Percentiles rank a stretch among this genome's conserved stretches.
Evolutionary conservation across 2,329 filamentous ascomycete genomes (phyloP).

Genomic region (Diaporthe sp.): DNA sequence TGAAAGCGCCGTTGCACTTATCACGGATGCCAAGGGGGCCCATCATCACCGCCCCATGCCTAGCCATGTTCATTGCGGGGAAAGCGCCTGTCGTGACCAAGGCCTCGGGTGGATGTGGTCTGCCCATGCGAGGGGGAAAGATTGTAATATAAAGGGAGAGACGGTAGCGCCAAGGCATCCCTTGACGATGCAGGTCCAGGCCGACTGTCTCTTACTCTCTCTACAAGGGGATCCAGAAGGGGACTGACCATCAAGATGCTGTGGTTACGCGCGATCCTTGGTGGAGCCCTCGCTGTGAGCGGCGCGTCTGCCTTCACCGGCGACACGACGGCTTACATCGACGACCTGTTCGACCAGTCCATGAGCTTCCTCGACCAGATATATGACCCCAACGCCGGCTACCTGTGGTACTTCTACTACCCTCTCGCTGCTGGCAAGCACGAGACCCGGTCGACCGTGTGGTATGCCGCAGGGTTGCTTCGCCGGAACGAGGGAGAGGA

Average conservation of each 20-base stretch:
- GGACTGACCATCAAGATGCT: slow-evolving; percentile 26
- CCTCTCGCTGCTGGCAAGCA: slow-evolving; percentile 62
- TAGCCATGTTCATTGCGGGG: slow-evolving; percentile 26
- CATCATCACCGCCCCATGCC: slow-evolving; percentile 18
- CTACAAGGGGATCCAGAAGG: background rate
- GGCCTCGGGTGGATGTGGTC: slow-evolving; percentile 8
- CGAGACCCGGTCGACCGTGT: slow-evolving; percentile 66
- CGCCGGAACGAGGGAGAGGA: slow-evolving; percentile 64
- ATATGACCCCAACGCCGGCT: slow-evolving; percentile 63
- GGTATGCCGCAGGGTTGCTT: slow-evolving; percentile 69
- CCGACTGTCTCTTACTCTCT: slow-evolving; percentile 1
- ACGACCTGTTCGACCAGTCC: slow-evolving; percentile 55
- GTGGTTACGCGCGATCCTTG: background rate
- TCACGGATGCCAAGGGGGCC: background rate
- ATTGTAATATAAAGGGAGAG: slow-evolving; percentile 6
- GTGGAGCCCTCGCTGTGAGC: slow-evolving; percentile 23
- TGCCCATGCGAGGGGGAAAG: background rate
- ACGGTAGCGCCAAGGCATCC: slow-evolving; percentile 6
- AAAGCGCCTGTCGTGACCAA: slow-evolving; percentile 23
- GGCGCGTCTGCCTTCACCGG: slow-evolving; percentile 20
- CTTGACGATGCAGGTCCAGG: background rate
- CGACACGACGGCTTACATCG: slow-evolving; percentile 33
- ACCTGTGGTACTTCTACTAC: slow-evolving; percentile 61
- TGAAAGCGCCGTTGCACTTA: slow-evolving; percentile 6
- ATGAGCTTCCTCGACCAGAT: slow-evolving; percentile 66